These are phyloP conservation scores for Sordariomycetes sp. DNA, from an alignment of 2,329 filamentous ascomycete genomes.

Conservation along the genomic window DNA sequence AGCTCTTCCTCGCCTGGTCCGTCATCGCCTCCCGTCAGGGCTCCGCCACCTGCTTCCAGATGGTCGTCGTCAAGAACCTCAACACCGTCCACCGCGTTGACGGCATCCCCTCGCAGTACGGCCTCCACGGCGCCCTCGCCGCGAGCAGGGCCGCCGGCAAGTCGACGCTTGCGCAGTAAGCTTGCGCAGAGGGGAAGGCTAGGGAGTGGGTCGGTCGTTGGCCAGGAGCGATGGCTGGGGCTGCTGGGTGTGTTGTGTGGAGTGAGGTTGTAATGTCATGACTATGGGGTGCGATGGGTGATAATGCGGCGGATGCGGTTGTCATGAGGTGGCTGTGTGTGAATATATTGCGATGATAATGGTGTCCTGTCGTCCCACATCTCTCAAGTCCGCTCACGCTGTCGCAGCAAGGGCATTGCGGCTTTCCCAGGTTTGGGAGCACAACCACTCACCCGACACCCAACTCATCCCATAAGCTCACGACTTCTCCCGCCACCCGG, in stretches of 20 bases:
- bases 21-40: slow-evolving; percentile 78
- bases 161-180: slow-evolving; percentile 1
- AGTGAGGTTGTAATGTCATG: neutral
- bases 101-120: slow-evolving; percentile 56
- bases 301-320: neutral
- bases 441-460: too few species aligned
- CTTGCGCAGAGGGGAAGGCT: neutral
- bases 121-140: slow-evolving; percentile 46
- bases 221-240: neutral
- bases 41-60: slow-evolving; percentile 74
- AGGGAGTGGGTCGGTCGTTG: neutral
- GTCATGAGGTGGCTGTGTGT: neutral
- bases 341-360: neutral
- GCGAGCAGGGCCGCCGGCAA: slow-evolving; percentile 11
- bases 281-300: neutral
- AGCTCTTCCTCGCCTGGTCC: slow-evolving; percentile 78
- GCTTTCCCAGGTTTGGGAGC: too few species aligned
- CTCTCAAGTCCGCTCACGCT: too few species aligned
- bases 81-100: slow-evolving; percentile 75
- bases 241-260: neutral
- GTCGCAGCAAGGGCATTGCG: neutral
- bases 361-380: too few species aligned
- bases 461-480: too few species aligned
- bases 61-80: slow-evolving; percentile 79
- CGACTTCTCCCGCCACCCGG: too few species aligned